Evolutionary conservation across 2,329 filamentous ascomycete species (phyloP), one percentile per base, ranked within the genome.

Genomic region (Huntiella moniliformis): DNA sequence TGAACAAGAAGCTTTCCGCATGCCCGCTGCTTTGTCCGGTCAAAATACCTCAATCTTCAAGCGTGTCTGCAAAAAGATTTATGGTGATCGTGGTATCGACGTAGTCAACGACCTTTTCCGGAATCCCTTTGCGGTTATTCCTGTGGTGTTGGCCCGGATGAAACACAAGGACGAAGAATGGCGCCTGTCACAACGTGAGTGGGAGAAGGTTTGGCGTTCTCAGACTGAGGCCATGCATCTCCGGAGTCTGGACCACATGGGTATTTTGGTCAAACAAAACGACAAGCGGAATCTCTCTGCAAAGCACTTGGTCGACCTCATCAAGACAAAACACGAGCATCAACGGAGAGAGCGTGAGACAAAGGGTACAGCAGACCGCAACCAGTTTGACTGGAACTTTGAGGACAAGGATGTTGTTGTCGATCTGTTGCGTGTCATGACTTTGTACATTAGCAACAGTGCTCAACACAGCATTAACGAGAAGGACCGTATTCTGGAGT

Each of bases 101-200:
- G 86, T 96, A 40, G 83, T 94, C 46, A 78, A 81, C 43, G 81
- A 93, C 56, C 77, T 98, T 64, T 92, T 93, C 58, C 70, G 70
- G 37, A 73, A 82, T 46, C 91, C 91, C 0, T 87, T 82, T 56
- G 78, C 79, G 35, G 87, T 96, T 3, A 77, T 98, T 2, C 91
- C 91, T 0, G 77, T 96, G 34, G 73, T 98, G 22, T 67, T 98
- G 50, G 80, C 83, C 44, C 76, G 91, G 10, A 71, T 98, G 54
- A 96, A 96, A 64, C 84, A 92, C 56, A 95, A 96, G 60, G 79
- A 92, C 38, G 91, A 98, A 60, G 87, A 96, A 56, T 98, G 91
- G 91, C 85, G 93, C 52, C 87, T 92, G 54, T 88, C 85, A 4
- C 87, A 83, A 68, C 84, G 91, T 31, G 92, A 98, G 59, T 98